Evolutionary conservation across 2,329 filamentous ascomycete species (phyloP).

Genomic region (Blastomyces emzantsi): DNA sequence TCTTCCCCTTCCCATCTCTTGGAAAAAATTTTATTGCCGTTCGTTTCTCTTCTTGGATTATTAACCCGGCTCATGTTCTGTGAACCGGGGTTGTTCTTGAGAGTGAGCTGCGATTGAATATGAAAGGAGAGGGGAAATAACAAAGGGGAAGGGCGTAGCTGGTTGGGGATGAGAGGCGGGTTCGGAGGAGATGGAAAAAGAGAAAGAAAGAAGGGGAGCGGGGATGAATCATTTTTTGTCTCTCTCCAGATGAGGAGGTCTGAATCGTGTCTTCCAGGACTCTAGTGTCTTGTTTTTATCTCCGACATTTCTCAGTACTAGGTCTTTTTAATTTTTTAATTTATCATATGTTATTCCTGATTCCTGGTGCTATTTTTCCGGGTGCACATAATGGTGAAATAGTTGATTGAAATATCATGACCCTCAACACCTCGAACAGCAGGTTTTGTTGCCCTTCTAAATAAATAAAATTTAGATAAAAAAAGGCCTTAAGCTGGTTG

Average conservation of each 20-base stretch:
- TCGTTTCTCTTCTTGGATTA: not conserved
- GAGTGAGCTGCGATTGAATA: not conserved
- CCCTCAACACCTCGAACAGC: no score
- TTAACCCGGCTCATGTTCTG: not conserved
- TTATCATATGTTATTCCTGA: no score
- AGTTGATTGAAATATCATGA: no score
- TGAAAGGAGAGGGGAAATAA: not conserved
- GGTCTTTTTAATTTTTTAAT: no score
- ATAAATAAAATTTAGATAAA: no score
- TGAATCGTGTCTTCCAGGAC: not conserved
- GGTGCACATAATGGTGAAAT: no score
- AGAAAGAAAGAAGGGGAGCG: not conserved
- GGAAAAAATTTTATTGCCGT: not conserved
- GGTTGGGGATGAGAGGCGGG: no score
- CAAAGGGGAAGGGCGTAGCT: not conserved
- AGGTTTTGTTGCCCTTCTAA: no score
- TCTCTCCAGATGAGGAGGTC: not conserved
- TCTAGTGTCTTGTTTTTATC: not conserved
- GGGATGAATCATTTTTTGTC: not conserved
- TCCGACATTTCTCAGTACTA: not conserved
- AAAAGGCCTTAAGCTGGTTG: no score
- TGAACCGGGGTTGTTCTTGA: not conserved
- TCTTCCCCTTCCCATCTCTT: not conserved
- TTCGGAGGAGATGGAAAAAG: not conserved
- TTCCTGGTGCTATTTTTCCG: no score